Conservation (phyloP, 2,329 filamentous ascomycete genomes). For the Aspergillus viridinutans region DNA sequence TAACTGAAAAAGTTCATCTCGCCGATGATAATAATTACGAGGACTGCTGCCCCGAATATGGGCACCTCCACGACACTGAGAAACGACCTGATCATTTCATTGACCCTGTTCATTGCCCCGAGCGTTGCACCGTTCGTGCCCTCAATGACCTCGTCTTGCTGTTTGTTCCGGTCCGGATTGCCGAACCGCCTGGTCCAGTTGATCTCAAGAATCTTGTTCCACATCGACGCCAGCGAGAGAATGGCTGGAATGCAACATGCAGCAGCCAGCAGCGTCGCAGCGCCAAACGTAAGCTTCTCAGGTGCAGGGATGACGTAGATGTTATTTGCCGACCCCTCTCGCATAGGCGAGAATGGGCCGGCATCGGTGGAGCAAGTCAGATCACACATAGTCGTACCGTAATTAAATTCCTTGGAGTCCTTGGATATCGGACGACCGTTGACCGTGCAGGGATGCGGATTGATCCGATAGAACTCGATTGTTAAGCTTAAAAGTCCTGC, state of each 20-base stretch:
- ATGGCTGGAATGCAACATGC: constrained; percentile 64
- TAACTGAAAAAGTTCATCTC: background rate
- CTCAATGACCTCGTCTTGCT: constrained; percentile 42
- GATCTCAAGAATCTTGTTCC: constrained; percentile 60
- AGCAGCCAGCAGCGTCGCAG: constrained; percentile 58
- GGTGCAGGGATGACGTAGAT: constrained; percentile 62
- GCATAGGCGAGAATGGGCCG: constrained; percentile 46
- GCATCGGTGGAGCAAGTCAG: background rate
- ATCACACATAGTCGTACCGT: background rate
- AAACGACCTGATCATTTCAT: constrained; percentile 32
- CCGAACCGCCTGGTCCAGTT: constrained; percentile 54
- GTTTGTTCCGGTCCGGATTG: constrained; percentile 16
- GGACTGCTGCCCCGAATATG: constrained; percentile 48
- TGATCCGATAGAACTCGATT: background rate
- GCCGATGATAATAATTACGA: background rate
- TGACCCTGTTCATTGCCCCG: constrained; percentile 45
- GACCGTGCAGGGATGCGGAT: background rate
- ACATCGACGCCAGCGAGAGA: constrained; percentile 58
- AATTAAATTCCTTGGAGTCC: background rate
- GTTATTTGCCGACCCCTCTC: constrained; percentile 53
- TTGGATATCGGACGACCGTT: background rate
- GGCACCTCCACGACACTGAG: constrained; percentile 52
- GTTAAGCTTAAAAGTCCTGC: background rate
- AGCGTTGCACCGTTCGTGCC: constrained; percentile 55
- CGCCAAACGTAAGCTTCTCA: constrained; percentile 52